Percentiles rank a stretch among this genome's conserved stretches.
Conservation (phyloP, 1,139 yeast genomes). For the Nakaseomyces nivariensis region DNA sequence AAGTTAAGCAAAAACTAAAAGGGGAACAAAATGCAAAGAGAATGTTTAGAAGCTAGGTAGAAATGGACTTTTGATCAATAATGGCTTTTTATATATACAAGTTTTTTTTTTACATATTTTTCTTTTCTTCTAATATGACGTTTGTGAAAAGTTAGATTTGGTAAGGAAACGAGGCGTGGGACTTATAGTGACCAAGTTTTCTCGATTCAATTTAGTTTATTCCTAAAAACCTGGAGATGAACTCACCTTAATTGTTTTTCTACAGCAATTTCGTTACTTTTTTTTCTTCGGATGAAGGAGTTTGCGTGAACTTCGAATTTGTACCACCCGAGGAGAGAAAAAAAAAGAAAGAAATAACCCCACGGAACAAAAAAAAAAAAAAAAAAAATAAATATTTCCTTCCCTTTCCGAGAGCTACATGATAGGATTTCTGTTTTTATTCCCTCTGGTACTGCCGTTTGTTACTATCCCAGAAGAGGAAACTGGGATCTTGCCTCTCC, state of each 20-base stretch:
- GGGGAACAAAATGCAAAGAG: too few relatives aligned
- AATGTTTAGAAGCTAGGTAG: too few relatives aligned
- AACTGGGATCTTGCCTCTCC: not conserved
- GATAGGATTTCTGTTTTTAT: not conserved
- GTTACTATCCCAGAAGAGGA: not conserved
- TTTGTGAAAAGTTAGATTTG: not conserved
- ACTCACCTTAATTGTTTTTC: not conserved
- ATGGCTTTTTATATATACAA: not conserved
- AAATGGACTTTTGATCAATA: not conserved
- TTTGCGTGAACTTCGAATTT: too few relatives aligned
- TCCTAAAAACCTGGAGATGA: conserved; percentile 1
- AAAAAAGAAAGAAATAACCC: too few relatives aligned
- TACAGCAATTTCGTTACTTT: too few relatives aligned
- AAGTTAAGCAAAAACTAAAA: too few relatives aligned
- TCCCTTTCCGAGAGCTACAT: too few relatives aligned
- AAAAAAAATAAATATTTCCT: too few relatives aligned
- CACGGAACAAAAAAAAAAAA: too few relatives aligned
- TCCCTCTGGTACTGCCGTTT: not conserved
- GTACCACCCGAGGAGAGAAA: too few relatives aligned
- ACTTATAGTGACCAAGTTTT: not conserved
- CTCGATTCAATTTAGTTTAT: not conserved
- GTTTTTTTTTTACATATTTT: not conserved
- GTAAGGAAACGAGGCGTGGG: not conserved
- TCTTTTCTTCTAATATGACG: not conserved
- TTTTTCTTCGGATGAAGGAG: too few relatives aligned